Conservation (phyloP, 2,329 filamentous ascomycete species). For the Sordariomycetes sp. region DNA sequence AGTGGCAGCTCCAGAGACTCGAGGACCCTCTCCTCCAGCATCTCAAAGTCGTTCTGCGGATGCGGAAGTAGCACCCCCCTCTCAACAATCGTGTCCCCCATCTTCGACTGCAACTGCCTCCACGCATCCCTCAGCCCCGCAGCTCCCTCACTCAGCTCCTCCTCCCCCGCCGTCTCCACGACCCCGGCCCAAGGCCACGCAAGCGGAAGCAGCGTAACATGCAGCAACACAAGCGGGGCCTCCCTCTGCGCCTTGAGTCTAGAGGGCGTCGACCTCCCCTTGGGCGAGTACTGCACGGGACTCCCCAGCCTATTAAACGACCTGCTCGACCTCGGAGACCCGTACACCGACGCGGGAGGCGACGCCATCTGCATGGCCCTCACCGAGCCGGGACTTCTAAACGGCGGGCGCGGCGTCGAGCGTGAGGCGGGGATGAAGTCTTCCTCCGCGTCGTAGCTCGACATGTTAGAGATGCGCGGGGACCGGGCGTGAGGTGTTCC, state of each 20-base stretch:
- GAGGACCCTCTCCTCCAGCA: conserved; percentile 64
- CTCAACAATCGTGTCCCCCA: conserved; percentile 60
- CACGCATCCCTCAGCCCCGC: conserved; percentile 48
- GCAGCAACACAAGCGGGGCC: conserved; percentile 61
- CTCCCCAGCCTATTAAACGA: conserved; percentile 42
- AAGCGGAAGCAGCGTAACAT: conserved; percentile 63
- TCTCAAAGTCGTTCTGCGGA: conserved; percentile 66
- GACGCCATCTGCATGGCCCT: conserved; percentile 62
- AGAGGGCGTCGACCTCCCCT: conserved; percentile 37
- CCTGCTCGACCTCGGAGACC: conserved; percentile 41
- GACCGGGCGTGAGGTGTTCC: conserved; percentile 18
- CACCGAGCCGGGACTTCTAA: conserved; percentile 56
- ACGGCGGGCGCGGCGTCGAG: conserved; percentile 46
- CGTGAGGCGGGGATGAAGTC: conserved; percentile 40
- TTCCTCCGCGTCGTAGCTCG: conserved; percentile 31
- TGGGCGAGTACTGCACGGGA: conserved; percentile 41
- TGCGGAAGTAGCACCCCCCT: conserved; percentile 66
- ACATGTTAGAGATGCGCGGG: conserved; percentile 35
- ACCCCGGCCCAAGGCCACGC: conserved; percentile 50
- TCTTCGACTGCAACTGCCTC: conserved; percentile 54
- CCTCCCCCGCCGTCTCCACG: conserved; percentile 26
- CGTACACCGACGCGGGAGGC: conserved; percentile 41
- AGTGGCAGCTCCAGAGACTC: conserved; percentile 61
- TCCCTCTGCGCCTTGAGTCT: conserved; percentile 43
- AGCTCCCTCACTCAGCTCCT: conserved; percentile 28